Percentiles rank a stretch among this genome's conserved stretches.
phyloP scores from a whole-genome alignment of 2,329 filamentous ascomycete species.

The Aspergillus quadrilineatus region DNA sequence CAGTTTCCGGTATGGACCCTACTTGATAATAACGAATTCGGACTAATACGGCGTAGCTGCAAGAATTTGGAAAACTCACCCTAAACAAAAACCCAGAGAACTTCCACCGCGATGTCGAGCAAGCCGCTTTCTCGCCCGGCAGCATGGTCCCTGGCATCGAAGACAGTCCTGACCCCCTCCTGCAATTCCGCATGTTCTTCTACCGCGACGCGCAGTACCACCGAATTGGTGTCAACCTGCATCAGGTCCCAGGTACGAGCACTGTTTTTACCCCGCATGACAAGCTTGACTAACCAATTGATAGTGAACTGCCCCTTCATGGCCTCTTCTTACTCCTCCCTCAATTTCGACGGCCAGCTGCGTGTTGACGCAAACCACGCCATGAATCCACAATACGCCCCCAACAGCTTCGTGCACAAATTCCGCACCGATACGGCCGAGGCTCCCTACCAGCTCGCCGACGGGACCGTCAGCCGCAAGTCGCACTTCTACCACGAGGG shows the following conservation, averaged over 20 bases:
- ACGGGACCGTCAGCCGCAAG: slow-evolving; percentile 53
- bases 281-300: not conserved
- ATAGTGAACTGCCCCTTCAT: slow-evolving; percentile 49
- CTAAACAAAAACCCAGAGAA: slow-evolving; percentile 57
- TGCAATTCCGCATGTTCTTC: slow-evolving; percentile 53
- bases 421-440: slow-evolving; percentile 55
- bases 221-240: slow-evolving; percentile 50
- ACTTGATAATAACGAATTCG: not conserved
- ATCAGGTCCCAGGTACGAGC: not conserved
- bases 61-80: slow-evolving; percentile 51
- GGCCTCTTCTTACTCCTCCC: slow-evolving; percentile 45
- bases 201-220: slow-evolving; percentile 54
- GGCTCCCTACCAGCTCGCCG: slow-evolving; percentile 50
- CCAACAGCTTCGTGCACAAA: slow-evolving; percentile 54
- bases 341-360: slow-evolving; percentile 53
- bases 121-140: slow-evolving; percentile 53
- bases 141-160: slow-evolving; percentile 54
- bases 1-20: not conserved
- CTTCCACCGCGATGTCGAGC: slow-evolving; percentile 53
- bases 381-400: slow-evolving; percentile 52
- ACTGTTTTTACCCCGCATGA: not conserved
- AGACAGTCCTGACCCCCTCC: slow-evolving; percentile 48
- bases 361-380: slow-evolving; percentile 49
- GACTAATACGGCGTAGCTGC: slow-evolving; percentile 25
- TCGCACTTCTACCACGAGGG: slow-evolving; percentile 57